Evolutionary conservation across 805 yeast genomes (phyloP).

Genomic region (Jamesozyma gamospora): DNA sequence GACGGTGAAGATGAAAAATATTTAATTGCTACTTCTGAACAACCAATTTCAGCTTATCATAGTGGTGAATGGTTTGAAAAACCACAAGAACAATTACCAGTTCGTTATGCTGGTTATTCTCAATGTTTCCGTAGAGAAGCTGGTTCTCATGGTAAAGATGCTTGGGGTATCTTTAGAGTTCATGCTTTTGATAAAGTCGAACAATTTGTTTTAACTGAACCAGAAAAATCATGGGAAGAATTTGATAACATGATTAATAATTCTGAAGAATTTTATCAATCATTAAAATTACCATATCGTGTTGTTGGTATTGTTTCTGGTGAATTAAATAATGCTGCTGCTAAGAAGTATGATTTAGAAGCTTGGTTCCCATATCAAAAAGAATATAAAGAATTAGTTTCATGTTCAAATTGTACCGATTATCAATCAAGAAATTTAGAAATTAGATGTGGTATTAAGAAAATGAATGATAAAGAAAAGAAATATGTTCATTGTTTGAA

Average conservation of each 20-base stretch:
- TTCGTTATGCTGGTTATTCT: slow-evolving; percentile 95
- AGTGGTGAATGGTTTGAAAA: slow-evolving; percentile 97
- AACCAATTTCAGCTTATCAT: slow-evolving; percentile 97
- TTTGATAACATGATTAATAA: slow-evolving; percentile 88
- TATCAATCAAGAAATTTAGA: slow-evolving; percentile 97
- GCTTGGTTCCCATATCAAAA: slow-evolving; percentile 99
- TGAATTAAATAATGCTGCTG: slow-evolving; percentile 97
- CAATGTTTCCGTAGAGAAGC: slow-evolving; percentile 99
- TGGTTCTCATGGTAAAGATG: slow-evolving; percentile 98
- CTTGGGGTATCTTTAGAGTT: slow-evolving; percentile 99
- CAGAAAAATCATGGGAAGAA: slow-evolving; percentile 96
- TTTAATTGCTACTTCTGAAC: slow-evolving; percentile 96
- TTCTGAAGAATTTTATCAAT: slow-evolving; percentile 88
- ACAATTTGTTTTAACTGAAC: slow-evolving; percentile 92
- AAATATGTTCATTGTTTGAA: slow-evolving; percentile 97
- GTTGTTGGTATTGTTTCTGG: slow-evolving; percentile 98
- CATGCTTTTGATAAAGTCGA: slow-evolving; percentile 98
- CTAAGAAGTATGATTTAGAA: slow-evolving; percentile 96
- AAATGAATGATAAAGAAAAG: slow-evolving; percentile 90
- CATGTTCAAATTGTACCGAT: slow-evolving; percentile 98
- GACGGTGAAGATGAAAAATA: slow-evolving; percentile 98
- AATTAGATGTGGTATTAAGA: slow-evolving; percentile 96
- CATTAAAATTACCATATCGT: slow-evolving; percentile 88
- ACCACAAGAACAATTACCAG: slow-evolving; percentile 92
- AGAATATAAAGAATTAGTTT: slow-evolving; percentile 95